These are phyloP conservation scores for Hypomontagnella monticulosa DNA, from an alignment of 495 filamentous ascomycete genomes.

Conservation along the genomic window DNA sequence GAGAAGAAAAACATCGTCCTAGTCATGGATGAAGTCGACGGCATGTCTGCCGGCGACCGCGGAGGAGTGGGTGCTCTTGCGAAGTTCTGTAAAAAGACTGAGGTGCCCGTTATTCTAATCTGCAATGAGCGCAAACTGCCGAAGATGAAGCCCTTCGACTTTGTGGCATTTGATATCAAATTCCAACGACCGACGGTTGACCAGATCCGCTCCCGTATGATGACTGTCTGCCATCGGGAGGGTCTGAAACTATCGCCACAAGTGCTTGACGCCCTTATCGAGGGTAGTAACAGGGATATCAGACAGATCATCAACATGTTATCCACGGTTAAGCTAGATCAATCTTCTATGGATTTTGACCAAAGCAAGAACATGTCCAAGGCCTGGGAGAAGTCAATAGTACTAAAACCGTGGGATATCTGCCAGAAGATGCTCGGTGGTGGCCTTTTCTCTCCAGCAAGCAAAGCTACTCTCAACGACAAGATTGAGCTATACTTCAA, in stretches of 20 bases:
- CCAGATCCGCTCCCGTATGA: conserved; percentile 87
- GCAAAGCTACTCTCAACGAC: conserved; percentile 88
- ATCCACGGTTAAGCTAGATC: conserved; percentile 88
- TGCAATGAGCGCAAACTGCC: conserved; percentile 93
- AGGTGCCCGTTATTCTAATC: conserved; percentile 94
- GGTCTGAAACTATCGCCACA: conserved; percentile 82
- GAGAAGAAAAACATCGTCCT: conserved; percentile 91
- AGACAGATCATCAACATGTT: conserved; percentile 99
- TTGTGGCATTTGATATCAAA: conserved; percentile 80
- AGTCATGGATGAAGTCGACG: conserved; percentile 99
- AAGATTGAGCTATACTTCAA: conserved; percentile 99
- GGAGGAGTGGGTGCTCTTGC: conserved; percentile 96
- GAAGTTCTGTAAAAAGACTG: conserved; percentile 91
- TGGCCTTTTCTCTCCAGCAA: conserved; percentile 82
- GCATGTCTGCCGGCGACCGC: conserved; percentile 97
- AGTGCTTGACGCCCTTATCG: conserved; percentile 94
- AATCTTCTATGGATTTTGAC: conserved; percentile 79
- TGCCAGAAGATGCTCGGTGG: conserved; percentile 88
- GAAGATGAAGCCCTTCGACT: conserved; percentile 98
- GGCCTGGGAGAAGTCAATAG: conserved; percentile 96
- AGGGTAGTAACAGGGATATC: conserved; percentile 94
- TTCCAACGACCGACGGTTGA: conserved; percentile 91
- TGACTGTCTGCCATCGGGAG: conserved; percentile 94
- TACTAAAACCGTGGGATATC: conserved; percentile 98
- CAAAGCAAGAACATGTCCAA: conserved; percentile 92